These are phyloP conservation scores for Suillus variegatus DNA, from an alignment of 768 basidiomycete species.

Conservation along the genomic window DNA sequence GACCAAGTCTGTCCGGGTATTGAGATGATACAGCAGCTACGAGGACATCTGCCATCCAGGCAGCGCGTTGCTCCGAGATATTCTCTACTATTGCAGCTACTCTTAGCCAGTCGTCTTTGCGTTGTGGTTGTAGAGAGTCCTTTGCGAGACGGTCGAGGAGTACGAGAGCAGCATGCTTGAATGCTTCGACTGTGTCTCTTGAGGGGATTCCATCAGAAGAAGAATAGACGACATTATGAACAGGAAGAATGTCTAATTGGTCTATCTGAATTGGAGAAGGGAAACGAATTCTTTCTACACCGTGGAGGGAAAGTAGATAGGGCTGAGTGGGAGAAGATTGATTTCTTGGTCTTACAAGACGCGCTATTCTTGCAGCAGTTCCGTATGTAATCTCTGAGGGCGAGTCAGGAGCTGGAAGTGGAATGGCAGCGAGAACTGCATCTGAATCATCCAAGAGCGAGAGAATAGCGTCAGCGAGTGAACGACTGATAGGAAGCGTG, in stretches of 20 bases:
- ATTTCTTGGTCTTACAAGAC: constrained; percentile 65
- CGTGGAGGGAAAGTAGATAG: constrained; percentile 72
- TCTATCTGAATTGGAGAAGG: constrained; percentile 37
- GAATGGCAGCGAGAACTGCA: constrained; percentile 66
- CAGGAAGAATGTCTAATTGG: constrained; percentile 34
- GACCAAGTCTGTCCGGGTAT: constrained; percentile 73
- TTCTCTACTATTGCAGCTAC: constrained; percentile 76
- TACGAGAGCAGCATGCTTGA: constrained; percentile 66
- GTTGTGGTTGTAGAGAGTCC: constrained; percentile 43
- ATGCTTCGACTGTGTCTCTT: constrained; percentile 58
- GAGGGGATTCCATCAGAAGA: constrained; percentile 44
- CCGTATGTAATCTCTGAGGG: constrained; percentile 53
- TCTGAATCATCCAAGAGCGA: constrained; percentile 71
- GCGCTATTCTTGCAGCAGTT: constrained; percentile 69
- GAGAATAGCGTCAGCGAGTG: constrained; percentile 65
- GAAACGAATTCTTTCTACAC: constrained; percentile 66
- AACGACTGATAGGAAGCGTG: constrained; percentile 62
- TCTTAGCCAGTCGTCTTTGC: constrained; percentile 69
- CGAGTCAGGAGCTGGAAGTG: constrained; percentile 32
- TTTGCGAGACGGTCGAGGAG: constrained; percentile 64
- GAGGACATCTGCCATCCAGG: constrained; percentile 80
- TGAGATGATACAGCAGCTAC: constrained; percentile 58
- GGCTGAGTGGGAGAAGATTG: constrained; percentile 43
- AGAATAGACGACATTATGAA: constrained; percentile 51
- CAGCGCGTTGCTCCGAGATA: constrained; percentile 57